Evolutionary conservation across 2,329 filamentous ascomycete species (phyloP).

Genomic region (Diaporthe eres): DNA sequence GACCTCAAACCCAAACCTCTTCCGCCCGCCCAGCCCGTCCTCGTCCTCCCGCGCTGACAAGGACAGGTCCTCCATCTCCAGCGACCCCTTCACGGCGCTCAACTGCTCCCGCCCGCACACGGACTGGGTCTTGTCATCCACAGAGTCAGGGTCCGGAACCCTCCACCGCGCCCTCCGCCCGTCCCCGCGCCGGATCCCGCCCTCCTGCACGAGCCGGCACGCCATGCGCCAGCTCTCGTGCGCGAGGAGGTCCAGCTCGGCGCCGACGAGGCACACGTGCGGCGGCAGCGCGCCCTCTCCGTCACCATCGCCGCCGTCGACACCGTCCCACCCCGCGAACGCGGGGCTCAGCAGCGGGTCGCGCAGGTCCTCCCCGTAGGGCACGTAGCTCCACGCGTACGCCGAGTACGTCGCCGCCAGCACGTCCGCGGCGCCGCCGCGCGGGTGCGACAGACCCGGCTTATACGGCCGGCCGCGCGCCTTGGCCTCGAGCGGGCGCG

Average conservation of each 20-base stretch:
- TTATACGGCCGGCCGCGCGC: conserved; percentile 54
- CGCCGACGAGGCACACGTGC: conserved; percentile 58
- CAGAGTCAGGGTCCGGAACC: conserved; percentile 40
- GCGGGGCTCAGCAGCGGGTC: conserved; percentile 59
- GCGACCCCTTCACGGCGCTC: conserved; percentile 45
- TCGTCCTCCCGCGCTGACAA: conserved; percentile 42
- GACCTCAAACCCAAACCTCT: conserved; percentile 48
- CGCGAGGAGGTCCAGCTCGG: conserved; percentile 62
- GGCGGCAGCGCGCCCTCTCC: conserved; percentile 53
- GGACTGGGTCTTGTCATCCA: conserved; percentile 17
- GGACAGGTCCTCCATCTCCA: conserved; percentile 43
- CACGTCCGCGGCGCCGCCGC: conserved; percentile 47
- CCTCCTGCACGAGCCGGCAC: conserved; percentile 50
- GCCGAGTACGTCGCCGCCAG: conserved; percentile 48
- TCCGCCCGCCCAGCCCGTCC: conserved; percentile 35
- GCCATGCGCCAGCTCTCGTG: conserved; percentile 58
- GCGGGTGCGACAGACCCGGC: conserved; percentile 48
- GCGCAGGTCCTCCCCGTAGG: conserved; percentile 49
- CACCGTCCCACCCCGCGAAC: conserved; percentile 45
- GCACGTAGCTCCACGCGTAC: conserved; percentile 60
- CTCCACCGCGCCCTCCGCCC: conserved; percentile 49
- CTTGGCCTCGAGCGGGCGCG: conserved; percentile 50
- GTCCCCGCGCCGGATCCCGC: conserved; percentile 46
- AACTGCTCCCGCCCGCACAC: conserved; percentile 41
- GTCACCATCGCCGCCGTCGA: neutral